Evolutionary conservation across 805 yeast genomes (phyloP), one percentile per base, ranked within the genome.

Genomic region (Sugiyamaella chiloensis): DNA sequence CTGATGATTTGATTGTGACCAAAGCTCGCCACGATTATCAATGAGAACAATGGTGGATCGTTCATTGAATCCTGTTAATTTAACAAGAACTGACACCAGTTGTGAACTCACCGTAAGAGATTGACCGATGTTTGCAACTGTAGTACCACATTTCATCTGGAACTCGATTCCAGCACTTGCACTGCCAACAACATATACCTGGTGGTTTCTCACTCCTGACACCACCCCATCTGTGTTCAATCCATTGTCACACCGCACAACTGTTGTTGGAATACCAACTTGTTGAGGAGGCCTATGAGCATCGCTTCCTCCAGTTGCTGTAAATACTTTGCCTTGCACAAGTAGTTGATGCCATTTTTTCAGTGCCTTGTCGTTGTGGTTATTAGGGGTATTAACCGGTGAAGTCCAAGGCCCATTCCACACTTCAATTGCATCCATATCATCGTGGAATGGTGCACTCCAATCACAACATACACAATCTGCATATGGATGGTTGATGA

Each of bases 371-470:
- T 42, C 43, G 24, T 49, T 34, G 19, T 34, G 16, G 19, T 34
- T 34, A 4, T n/a, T n/a, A n/a, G n/a, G n/a, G n/a, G n/a, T n/a
- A n/a, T n/a, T n/a, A 26, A 26, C 29, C 11, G 29, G 44, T 4
- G 46, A n/a, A 34, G 44, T 45, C 52, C 52, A 49, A 19, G 37
- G 46, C 17, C 52, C 52, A 29, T 49, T 49, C 52, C 52, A 49
- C 19, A 49, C 52, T 24, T 49, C 52, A 2, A 49, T 35, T 12
- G 49, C 52, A 19, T 49, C 52, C 42, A 45, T 40, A 9, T 24
- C 37, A 19, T 31, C 24, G 16, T 34, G 16, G 36, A 34, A 35
- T 3, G 42, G 21, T 19, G 24, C 42, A 19, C n/a, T 9, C 52
- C 52, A 49, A n/a, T 35, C 41, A 23, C 52, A 49, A 27, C 40